phyloP scores from a whole-genome alignment of 2,329 filamentous ascomycete species.

The Cordyceps militaris region DNA sequence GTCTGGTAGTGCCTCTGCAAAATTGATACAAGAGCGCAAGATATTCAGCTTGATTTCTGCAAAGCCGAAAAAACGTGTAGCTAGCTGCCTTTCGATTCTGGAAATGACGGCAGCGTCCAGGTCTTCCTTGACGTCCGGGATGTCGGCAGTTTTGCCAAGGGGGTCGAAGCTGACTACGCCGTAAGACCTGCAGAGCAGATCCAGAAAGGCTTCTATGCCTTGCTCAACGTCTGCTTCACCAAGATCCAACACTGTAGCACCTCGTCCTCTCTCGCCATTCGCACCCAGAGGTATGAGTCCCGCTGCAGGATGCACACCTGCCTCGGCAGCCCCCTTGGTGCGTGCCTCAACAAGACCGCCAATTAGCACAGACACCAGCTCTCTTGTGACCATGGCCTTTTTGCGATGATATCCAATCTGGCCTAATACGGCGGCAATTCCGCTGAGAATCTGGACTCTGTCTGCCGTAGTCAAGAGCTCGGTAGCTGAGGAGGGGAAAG shows the following conservation, averaged over 20 bases:
- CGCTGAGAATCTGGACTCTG: slow-evolving; percentile 71
- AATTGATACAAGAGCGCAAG: slow-evolving; percentile 80
- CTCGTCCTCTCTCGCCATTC: slow-evolving; percentile 40
- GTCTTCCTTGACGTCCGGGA: slow-evolving; percentile 29
- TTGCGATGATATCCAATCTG: slow-evolving; percentile 76
- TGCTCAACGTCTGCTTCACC: slow-evolving; percentile 58
- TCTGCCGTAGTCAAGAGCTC: slow-evolving; percentile 68
- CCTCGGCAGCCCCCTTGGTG: slow-evolving; percentile 89
- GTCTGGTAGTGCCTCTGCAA: slow-evolving; percentile 89
- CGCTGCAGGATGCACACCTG: slow-evolving; percentile 89
- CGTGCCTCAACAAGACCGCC: slow-evolving; percentile 82
- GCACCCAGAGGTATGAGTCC: slow-evolving; percentile 68
- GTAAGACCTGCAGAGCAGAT: slow-evolving; percentile 54
- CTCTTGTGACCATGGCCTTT: slow-evolving; percentile 82
- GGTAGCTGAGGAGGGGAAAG: slow-evolving; percentile 59
- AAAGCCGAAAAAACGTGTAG: slow-evolving; percentile 65
- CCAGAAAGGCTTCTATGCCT: slow-evolving; percentile 58
- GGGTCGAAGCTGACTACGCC: slow-evolving; percentile 51
- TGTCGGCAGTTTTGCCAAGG: slow-evolving; percentile 20
- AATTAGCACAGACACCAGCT: slow-evolving; percentile 76
- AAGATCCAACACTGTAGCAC: slow-evolving; percentile 51
- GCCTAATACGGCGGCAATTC: slow-evolving; percentile 80
- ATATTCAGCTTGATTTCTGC: slow-evolving; percentile 77
- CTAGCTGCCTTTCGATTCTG: slow-evolving; percentile 53
- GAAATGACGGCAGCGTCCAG: slow-evolving; percentile 46